Evolutionary conservation across 345 rosid genomes (phyloP).

Genomic region (Nasturtium officinale): DNA sequence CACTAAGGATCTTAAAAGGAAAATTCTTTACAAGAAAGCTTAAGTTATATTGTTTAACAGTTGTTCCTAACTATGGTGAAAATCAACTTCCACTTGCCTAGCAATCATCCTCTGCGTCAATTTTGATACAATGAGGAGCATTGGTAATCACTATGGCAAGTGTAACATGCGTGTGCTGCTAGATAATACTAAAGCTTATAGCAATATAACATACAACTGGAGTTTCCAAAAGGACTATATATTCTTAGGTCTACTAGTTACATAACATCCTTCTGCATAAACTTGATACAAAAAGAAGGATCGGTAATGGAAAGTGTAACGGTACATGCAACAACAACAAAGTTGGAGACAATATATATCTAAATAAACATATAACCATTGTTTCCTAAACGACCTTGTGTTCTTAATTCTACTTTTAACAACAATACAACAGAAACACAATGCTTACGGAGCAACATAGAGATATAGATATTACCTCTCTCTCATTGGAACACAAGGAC

Average conservation of each 20-base stretch:
- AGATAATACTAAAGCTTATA: no score
- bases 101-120: constrained; percentile 12
- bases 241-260: no score
- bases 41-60: not conserved
- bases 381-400: not conserved
- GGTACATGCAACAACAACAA: not conserved
- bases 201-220: no score
- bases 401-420: not conserved
- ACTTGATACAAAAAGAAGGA: no score
- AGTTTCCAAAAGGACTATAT: no score
- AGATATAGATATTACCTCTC: constrained; percentile 60
- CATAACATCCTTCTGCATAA: no score
- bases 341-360: not conserved
- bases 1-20: not conserved
- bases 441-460: constrained; percentile 7
- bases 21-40: not conserved
- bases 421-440: not conserved
- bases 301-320: no score
- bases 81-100: not conserved
- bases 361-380: not conserved
- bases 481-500: constrained; percentile 99
- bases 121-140: not conserved
- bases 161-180: no score
- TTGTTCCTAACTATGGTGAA: not conserved
- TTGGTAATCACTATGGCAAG: not conserved